A percentile compares a stretch with the other conserved stretches of the same genome.
Conservation (phyloP, 768 basidiomycete genomes). For the Boletales sp. region DNA sequence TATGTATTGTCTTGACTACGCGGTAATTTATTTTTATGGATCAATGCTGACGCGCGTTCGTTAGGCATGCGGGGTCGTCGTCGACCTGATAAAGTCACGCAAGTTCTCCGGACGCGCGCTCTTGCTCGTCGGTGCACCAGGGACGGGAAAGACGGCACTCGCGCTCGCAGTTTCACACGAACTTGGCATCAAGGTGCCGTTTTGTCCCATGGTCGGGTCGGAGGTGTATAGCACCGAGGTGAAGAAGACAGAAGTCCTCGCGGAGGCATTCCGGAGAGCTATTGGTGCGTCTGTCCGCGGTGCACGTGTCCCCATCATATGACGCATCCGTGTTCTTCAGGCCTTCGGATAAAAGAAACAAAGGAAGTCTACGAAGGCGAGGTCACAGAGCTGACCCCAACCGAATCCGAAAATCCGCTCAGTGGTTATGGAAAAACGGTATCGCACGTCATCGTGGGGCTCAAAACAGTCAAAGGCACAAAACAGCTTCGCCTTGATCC, state of each 20-base stretch:
- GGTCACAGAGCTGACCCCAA: slow-evolving; percentile 93
- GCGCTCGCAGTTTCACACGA: slow-evolving; percentile 96
- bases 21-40: background rate
- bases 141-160: slow-evolving; percentile 97
- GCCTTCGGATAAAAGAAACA: slow-evolving; percentile 96
- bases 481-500: slow-evolving; percentile 95
- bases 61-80: slow-evolving; percentile 88
- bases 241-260: slow-evolving; percentile 98
- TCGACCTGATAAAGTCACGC: slow-evolving; percentile 85
- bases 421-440: slow-evolving; percentile 98
- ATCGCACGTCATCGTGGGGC: slow-evolving; percentile 93
- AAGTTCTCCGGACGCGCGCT: slow-evolving; percentile 94
- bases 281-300: slow-evolving; percentile 64
- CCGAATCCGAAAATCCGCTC: slow-evolving; percentile 95
- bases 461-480: slow-evolving; percentile 91
- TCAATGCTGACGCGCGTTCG: background rate
- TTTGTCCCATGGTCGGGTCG: slow-evolving; percentile 97
- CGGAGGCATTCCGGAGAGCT: slow-evolving; percentile 90
- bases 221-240: slow-evolving; percentile 97
- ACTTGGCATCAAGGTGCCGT: slow-evolving; percentile 91
- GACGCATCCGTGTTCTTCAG: slow-evolving; percentile 24
- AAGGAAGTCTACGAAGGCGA: slow-evolving; percentile 99
- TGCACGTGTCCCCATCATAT: background rate
- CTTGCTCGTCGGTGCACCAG: slow-evolving; percentile 90
- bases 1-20: slow-evolving; percentile 27